Conservation (phyloP, 176 grass and related monocot genomes). For the Triticum turgidum region DNA sequence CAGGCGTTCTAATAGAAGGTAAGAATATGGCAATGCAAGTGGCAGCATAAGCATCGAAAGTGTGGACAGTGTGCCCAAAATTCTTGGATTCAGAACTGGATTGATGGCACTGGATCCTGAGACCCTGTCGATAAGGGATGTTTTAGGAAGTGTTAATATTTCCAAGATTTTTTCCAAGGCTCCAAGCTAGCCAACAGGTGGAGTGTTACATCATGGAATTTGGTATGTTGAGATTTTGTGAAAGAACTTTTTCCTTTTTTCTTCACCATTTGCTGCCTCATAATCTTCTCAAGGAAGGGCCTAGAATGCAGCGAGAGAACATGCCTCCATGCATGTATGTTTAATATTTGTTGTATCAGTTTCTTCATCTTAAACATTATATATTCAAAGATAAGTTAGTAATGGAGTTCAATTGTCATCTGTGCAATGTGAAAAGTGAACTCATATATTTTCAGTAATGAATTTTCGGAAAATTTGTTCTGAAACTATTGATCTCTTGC, state of each 20-base stretch:
- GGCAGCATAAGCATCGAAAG: background rate
- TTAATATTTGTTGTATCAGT: conserved; percentile 15
- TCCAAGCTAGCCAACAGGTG: background rate
- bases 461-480: background rate
- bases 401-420: background rate
- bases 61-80: background rate
- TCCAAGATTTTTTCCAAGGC: background rate
- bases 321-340: background rate
- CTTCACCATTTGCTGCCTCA: background rate
- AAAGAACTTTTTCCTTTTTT: background rate
- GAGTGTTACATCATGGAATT: background rate
- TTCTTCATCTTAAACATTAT: background rate
- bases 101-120: background rate
- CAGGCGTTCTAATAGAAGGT: conserved; percentile 32
- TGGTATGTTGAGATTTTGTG: conserved; percentile 18
- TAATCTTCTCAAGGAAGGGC: background rate
- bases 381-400: background rate
- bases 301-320: background rate
- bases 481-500: background rate
- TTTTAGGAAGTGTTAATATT: background rate
- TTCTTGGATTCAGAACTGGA: background rate
- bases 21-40: conserved; percentile 2
- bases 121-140: background rate
- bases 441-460: background rate
- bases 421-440: conserved; percentile 5